Conservation (phyloP, 2,329 filamentous ascomycete species). For the Teratosphaeria pseudoeucalypti region DNA sequence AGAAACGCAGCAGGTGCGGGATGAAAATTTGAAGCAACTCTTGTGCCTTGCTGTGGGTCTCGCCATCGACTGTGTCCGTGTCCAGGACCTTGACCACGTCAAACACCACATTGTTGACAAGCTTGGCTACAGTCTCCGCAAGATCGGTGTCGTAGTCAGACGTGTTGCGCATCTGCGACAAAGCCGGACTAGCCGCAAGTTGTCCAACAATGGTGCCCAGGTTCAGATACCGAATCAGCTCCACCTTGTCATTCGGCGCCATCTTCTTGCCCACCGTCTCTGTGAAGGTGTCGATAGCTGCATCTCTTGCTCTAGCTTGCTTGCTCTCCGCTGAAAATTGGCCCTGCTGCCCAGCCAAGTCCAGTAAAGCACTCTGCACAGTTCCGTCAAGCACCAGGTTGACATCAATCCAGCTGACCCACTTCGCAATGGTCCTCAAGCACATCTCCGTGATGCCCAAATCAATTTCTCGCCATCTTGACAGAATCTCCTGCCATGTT, state of each 20-base stretch:
- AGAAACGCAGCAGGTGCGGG: constrained; percentile 81
- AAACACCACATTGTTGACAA: constrained; percentile 80
- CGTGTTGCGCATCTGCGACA: constrained; percentile 69
- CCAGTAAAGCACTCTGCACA: constrained; percentile 75
- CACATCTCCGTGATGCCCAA: constrained; percentile 75
- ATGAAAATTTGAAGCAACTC: constrained; percentile 74
- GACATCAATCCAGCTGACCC: constrained; percentile 99
- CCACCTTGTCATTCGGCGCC: constrained; percentile 84
- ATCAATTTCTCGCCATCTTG: constrained; percentile 58
- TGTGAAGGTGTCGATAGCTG: constrained; percentile 87
- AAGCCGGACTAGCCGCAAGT: constrained; percentile 70
- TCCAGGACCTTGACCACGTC: constrained; percentile 85
- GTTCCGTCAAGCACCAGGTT: constrained; percentile 81
- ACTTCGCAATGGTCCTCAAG: constrained; percentile 84
- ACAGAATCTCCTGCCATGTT: constrained; percentile 86
- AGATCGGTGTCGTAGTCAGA: constrained; percentile 90
- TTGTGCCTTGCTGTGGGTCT: constrained; percentile 64
- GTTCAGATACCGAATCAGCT: constrained; percentile 85
- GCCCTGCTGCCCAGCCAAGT: constrained; percentile 67
- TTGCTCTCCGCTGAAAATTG: constrained; percentile 46
- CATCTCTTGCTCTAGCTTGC: constrained; percentile 69
- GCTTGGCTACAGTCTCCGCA: constrained; percentile 86
- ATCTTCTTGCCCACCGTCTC: constrained; percentile 98
- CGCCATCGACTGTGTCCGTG: constrained; percentile 50
- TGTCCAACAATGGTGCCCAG: constrained; percentile 75